Conservation (phyloP, 768 basidiomycete genomes). For the Heimioporus sp. region DNA sequence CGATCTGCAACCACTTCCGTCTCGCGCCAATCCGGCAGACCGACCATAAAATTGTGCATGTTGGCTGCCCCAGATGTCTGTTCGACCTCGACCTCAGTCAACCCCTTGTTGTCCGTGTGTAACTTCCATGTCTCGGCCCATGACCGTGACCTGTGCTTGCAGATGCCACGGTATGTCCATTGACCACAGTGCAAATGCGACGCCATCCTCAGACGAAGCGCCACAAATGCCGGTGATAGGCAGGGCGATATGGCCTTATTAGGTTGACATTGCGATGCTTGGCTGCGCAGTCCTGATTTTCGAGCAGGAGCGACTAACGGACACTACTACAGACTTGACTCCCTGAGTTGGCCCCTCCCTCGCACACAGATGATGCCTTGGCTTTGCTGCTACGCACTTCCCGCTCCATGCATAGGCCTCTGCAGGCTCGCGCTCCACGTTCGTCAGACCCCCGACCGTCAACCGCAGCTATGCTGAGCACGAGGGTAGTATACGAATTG, state of each 20-base stretch:
- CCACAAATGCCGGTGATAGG: conserved; percentile 67
- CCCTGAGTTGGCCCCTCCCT: too few species aligned
- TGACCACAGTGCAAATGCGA: conserved; percentile 63
- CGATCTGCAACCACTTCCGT: conserved; percentile 90
- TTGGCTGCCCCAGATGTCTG: conserved; percentile 74
- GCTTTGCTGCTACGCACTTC: too few species aligned
- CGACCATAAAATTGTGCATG: conserved; percentile 83
- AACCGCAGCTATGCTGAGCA: conserved; percentile 67
- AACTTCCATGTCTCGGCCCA: conserved; percentile 90
- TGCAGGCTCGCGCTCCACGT: too few species aligned
- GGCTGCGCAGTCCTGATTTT: too few species aligned
- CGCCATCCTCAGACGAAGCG: conserved; percentile 88
- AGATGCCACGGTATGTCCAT: conserved; percentile 77
- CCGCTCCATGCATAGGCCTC: conserved; percentile 62
- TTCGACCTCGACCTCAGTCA: conserved; percentile 57
- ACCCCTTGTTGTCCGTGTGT: conserved; percentile 57
- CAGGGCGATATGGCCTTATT: conserved; percentile 59
- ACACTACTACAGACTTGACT: too few species aligned
- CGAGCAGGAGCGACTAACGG: conserved; percentile 30
- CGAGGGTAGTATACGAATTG: conserved; percentile 69
- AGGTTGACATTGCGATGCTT: conserved; percentile 68
- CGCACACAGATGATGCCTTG: too few species aligned
- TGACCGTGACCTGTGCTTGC: conserved; percentile 82
- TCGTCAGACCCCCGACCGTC: too few species aligned
- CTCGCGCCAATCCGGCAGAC: conserved; percentile 80